Evolutionary conservation across 371 early-diverging fungal species (phyloP), one percentile per base, ranked within the genome.

Genomic region (Funneliformis caledonium): DNA sequence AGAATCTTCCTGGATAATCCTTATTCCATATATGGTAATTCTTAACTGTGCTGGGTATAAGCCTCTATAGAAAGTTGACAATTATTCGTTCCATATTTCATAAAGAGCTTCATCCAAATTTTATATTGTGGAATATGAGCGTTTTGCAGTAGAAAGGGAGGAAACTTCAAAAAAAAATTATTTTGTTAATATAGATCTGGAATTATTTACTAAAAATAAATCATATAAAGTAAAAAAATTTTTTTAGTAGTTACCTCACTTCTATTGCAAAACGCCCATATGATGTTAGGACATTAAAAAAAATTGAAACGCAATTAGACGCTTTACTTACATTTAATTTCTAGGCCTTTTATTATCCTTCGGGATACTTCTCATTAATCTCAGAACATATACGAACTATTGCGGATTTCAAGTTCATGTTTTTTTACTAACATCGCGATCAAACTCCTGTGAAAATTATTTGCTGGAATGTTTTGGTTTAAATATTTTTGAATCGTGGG

Each of bases 1-100:
- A 16, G 16, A 64, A 64, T 76, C 77, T 22, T 33, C 16, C 16
- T n/a, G 26, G 26, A 47, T 47, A 10, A 76, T 37, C 12, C 48
- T 62, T 43, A 65, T 76, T 31, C 16, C 22, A 64, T 64, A 76
- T 37, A 76, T 22, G 9, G 77, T 76, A 47, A 76, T 8, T 8
- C 48, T 10, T 45, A 76, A 26, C 22, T 16, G 65, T 0, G 7
- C 47, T 12, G 77, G 12, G 42, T n/a, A 12, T 76, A 64, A 48
- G 48, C 47, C 65, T 48, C 47, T 45, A 47, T 33, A 22, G n/a
- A 47, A 14, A 64, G 43, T 1, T n/a, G 69, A 43, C 45, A 69
- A 43, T 16, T 43, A 4, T 43, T 37, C 19, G 4, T 33, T 8
- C 19, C 0, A 33, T n/a, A n/a, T n/a, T n/a, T n/a, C n/a, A n/a